Evolutionary conservation across 768 basidiomycete species (phyloP).

Genomic region (Pisolithus tinctorius): DNA sequence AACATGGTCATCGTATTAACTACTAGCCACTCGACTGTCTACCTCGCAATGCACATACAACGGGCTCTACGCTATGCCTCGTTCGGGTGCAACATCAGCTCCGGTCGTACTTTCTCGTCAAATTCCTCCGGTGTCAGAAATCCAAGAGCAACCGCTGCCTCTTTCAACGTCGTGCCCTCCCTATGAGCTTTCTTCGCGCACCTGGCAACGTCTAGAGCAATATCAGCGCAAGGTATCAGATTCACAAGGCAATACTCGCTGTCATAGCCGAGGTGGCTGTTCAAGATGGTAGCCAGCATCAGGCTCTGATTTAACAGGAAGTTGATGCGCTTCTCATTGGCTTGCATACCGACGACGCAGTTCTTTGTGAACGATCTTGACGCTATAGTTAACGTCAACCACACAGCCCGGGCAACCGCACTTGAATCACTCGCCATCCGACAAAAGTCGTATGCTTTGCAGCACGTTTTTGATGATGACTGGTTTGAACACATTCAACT

Average conservation of each 20-base stretch:
- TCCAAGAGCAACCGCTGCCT: conserved; percentile 84
- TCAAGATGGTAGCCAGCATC: conserved; percentile 97
- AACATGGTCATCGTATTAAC: too few species aligned
- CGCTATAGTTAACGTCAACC: conserved; percentile 34
- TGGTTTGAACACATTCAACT: conserved; percentile 99
- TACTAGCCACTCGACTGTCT: not conserved
- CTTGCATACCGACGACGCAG: conserved; percentile 93
- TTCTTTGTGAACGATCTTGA: conserved; percentile 94
- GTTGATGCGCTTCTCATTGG: conserved; percentile 91
- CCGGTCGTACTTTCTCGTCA: conserved; percentile 87
- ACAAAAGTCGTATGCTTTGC: conserved; percentile 88
- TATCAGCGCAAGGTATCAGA: conserved; percentile 6
- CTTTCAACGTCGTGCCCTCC: conserved; percentile 94
- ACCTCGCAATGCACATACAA: not conserved
- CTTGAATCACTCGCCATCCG: conserved; percentile 60
- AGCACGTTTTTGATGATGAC: conserved; percentile 97
- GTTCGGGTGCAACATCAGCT: conserved; percentile 80
- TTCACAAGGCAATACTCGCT: conserved; percentile 50
- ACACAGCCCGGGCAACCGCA: not conserved
- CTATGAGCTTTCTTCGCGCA: conserved; percentile 99
- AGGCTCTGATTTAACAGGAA: conserved; percentile 88
- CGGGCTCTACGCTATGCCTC: conserved; percentile 29
- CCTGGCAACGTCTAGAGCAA: conserved; percentile 80
- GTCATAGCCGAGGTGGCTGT: conserved; percentile 94
- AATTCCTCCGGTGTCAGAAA: conserved; percentile 88